These are phyloP conservation scores for Arthonia radiata DNA, from an alignment of 495 filamentous ascomycete species.

Conservation along the genomic window DNA sequence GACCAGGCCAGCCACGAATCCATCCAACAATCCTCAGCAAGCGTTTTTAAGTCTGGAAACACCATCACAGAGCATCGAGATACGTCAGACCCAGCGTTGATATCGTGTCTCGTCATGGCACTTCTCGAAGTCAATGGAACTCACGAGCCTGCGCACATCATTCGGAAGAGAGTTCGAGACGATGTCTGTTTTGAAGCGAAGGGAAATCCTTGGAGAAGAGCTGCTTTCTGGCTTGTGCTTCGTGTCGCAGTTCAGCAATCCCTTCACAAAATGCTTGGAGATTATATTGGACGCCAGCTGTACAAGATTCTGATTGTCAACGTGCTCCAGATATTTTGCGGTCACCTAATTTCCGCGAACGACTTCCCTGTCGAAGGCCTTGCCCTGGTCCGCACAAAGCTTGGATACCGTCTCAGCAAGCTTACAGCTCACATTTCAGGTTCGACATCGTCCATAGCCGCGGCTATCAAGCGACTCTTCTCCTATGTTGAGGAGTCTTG, in stretches of 20 bases:
- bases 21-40: conserved; percentile 24
- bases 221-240: conserved; percentile 31
- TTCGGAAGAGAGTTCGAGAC: no score
- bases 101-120: conserved; percentile 29
- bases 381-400: conserved; percentile 1
- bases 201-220: conserved; percentile 29
- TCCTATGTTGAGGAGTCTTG: conserved; percentile 1
- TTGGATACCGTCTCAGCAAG: conserved; percentile 2
- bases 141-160: no score
- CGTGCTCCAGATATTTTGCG: conserved; percentile 5
- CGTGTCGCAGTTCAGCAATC: conserved; percentile 27
- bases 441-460: conserved; percentile 1
- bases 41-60: conserved; percentile 22
- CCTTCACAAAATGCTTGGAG: conserved; percentile 20
- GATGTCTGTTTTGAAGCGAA: conserved; percentile 8
- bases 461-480: no score
- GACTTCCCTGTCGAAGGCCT: background rate
- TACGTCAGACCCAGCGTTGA: conserved; percentile 24
- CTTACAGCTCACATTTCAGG: conserved; percentile 2
- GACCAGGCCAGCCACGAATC: conserved; percentile 31
- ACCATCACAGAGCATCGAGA: conserved; percentile 26
- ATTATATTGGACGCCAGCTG: conserved; percentile 18
- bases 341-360: conserved; percentile 1
- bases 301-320: conserved; percentile 33
- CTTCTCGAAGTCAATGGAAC: conserved; percentile 30